These are phyloP conservation scores for Apiospora hydei DNA, from an alignment of 2,329 filamentous ascomycete species.

Conservation along the genomic window DNA sequence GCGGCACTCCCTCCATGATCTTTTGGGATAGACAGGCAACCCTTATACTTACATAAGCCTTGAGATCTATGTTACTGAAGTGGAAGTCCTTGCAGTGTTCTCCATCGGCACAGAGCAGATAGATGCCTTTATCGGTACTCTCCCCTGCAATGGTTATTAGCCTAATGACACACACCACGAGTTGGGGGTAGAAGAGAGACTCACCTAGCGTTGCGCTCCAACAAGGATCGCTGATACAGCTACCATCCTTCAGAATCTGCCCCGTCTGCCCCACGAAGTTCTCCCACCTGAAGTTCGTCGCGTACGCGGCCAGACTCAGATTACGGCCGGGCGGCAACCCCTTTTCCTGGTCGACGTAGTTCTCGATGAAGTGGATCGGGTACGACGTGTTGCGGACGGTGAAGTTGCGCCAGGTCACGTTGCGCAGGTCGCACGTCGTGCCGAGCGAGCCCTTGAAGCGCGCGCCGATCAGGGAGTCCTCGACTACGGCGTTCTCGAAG, in stretches of 20 bases:
- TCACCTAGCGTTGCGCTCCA: constrained; percentile 33
- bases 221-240: constrained; percentile 35
- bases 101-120: constrained; percentile 31
- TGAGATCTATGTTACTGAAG: constrained; percentile 31
- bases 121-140: constrained; percentile 29
- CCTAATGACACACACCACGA: background rate
- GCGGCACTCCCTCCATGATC: background rate
- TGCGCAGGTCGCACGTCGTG: constrained; percentile 34
- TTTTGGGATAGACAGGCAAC: background rate
- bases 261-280: constrained; percentile 31
- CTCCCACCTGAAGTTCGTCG: constrained; percentile 33
- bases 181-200: background rate
- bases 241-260: constrained; percentile 30
- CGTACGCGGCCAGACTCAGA: constrained; percentile 32
- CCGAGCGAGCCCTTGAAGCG: constrained; percentile 35
- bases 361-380: constrained; percentile 36
- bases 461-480: constrained; percentile 32
- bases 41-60: constrained; percentile 29
- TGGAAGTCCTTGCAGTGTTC: constrained; percentile 34
- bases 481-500: constrained; percentile 34
- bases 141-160: constrained; percentile 27
- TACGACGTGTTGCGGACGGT: constrained; percentile 33
- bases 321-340: constrained; percentile 26
- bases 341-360: constrained; percentile 34
- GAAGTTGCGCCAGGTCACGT: constrained; percentile 35